Evolutionary conservation across 1,284 basidiomycete species (phyloP).

Genomic region (Austropuccinia psidii): DNA sequence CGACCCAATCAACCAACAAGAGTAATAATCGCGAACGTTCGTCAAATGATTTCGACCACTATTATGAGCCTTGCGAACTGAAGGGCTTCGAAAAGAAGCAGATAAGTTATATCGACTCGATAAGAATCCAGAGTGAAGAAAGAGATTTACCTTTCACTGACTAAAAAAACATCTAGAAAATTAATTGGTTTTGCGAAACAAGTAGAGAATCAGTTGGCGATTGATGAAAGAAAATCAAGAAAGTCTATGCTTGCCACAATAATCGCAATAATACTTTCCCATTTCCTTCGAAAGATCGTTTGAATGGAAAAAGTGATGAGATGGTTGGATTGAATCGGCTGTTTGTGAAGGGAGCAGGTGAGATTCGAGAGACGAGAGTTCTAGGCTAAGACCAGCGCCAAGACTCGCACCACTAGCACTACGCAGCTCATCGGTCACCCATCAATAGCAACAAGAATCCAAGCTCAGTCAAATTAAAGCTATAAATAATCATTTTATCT

Average conservation of each 20-base stretch:
- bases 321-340: too few relatives aligned
- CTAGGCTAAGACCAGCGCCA: too few relatives aligned
- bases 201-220: neutral
- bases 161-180: constrained; percentile 39
- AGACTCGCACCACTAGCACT: too few relatives aligned
- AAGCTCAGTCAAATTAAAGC: too few relatives aligned
- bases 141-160: constrained; percentile 31
- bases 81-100: neutral
- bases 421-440: too few relatives aligned
- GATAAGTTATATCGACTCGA: neutral
- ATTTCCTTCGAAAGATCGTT: too few relatives aligned
- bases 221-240: constrained; percentile 54
- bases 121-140: neutral
- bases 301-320: too few relatives aligned
- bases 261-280: constrained; percentile 61
- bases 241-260: constrained; percentile 76
- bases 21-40: constrained; percentile 96
- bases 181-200: neutral
- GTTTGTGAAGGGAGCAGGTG: too few relatives aligned
- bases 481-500: too few relatives aligned
- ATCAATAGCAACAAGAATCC: too few relatives aligned
- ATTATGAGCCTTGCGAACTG: constrained; percentile 96
- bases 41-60: constrained; percentile 90
- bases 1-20: constrained; percentile 62
- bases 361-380: too few relatives aligned